phyloP scores from a whole-genome alignment of 73 alveolate species.

The Stentor coeruleus region DNA sequence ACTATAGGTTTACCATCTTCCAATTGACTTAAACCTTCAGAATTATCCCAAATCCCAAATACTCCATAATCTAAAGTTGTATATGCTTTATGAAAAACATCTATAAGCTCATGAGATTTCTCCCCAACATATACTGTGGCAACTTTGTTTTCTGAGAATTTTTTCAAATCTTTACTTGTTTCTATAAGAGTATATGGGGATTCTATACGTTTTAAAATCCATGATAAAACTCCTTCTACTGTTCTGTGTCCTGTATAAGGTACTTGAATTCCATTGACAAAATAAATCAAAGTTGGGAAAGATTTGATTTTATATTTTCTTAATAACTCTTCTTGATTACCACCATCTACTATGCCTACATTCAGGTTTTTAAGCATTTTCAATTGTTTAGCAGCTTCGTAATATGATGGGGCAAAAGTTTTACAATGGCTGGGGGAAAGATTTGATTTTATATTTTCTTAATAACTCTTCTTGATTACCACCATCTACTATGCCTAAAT shows the following conservation, averaged over 20 bases:
- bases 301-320: conserved; percentile 39
- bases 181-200: too few relatives aligned
- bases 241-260: background rate
- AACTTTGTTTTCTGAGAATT: background rate
- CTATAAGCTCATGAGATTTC: background rate
- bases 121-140: background rate
- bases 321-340: conserved; percentile 33
- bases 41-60: background rate
- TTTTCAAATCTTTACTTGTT: too few relatives aligned
- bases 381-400: conserved; percentile 43
- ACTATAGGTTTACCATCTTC: background rate
- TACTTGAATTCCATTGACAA: background rate
- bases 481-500: too few relatives aligned
- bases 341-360: conserved; percentile 45
- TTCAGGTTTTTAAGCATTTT: conserved; percentile 33
- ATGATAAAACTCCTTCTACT: background rate
- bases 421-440: too few relatives aligned
- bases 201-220: background rate
- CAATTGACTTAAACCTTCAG: background rate
- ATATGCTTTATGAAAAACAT: background rate
- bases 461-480: too few relatives aligned
- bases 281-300: conserved; percentile 34
- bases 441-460: too few relatives aligned
- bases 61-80: background rate
- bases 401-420: conserved; percentile 43